Base-by-base conservation (phyloP, 2,329 filamentous ascomycete species). In the Colletotrichum lindemuthianum region DNA sequence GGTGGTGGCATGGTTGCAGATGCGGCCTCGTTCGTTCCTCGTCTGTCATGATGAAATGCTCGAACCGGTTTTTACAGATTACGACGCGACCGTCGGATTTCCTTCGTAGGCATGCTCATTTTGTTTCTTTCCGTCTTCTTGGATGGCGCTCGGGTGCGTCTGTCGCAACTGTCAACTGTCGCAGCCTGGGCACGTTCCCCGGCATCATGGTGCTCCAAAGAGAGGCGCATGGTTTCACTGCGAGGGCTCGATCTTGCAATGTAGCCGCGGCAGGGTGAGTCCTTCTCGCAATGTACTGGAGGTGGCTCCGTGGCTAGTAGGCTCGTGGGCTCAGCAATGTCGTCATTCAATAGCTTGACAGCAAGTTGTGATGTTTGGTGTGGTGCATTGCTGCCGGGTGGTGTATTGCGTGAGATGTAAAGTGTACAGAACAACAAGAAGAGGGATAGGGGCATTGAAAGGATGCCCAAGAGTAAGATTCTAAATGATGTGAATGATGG, bases 221-320 rank as follows among this genome's bases (percentile, higher is more conserved):
- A 39, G 57, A 51, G 61, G 51, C 45, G 58, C 51, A 43, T 61
- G 51, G 56, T 60, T 56, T 65, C 61, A 50, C 24, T 34, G 8
- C 32, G 24, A 45, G 44, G 24, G 47, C 45, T 56, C 43, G 34
- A 44, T 50, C 49, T 47, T 32, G 24, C 24, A 3, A 24, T 24
- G 24, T 24, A 24, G 24, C 4, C 5, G 24, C 5, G 24, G 24
- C 24, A 24, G 24, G 5, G 24, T 24, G 24, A 24, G 4, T 24
- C 24, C 24, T 24, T 24, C 24, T 4, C 24, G 24, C 24, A 24
- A 24, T 24, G 24, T 24, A 24, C 5, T 4, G 24, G 24, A 4
- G 24, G 24, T 3, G 24, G 24, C 24, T 24, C 24, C 24, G 24
- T 24, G 24, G 24, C 4, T 24, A 24, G 24, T 24, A 24, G 24